Base-by-base conservation (phyloP, 345 rosid species). In the Gossypium arboreum region DNA sequence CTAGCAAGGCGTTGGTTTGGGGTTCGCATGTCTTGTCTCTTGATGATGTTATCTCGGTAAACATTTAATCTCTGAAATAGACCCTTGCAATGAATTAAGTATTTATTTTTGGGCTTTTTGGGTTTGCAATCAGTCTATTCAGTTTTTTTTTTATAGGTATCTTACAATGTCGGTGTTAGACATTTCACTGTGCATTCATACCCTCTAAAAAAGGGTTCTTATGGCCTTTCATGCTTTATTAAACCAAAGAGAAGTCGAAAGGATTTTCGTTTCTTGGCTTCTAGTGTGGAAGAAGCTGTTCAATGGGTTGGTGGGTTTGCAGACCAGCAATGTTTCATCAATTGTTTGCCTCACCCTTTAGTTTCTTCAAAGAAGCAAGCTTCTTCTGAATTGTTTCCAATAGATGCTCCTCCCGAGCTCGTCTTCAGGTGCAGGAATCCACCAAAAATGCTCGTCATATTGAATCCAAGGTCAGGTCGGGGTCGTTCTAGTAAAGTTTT, bases 261-360 rank as follows among this genome's bases (percentile, higher is more conserved):
- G 77, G 97, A 95, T 82, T 89, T 89, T 77, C 90, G 94, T 60
- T 95, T 95, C 79, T 52, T 93, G 72, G 90, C 99, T 64, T 81
- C 94, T 66, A 89, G 80, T 51, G 85, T 81, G 25, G 94, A 95
- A 79, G 99, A 91, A 78, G 99, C 99, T 57, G 87, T 93, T 81
- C 97, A 90, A 65, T 95, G 99, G 99, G 99, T 95, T 63, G 99
- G 98, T 76, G 92, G 90, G 68, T 95, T 95, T 83, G 99, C 91
- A 18, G 98, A 95, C 85, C 98, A 89, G 77, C 97, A 95, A 50
- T 95, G 97, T 73, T 95, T 89, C 78, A 85, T 95, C 66, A 95
- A 95, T 84, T 91, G 90, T 79, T 85, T 95, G 86, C 97, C 98
- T 47, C 98, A 93, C 78, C 98, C 99, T 51, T 73, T 94, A 84